Evolutionary conservation across 2,329 filamentous ascomycete genomes (phyloP).

Genomic region (Ascochyta pisi): DNA sequence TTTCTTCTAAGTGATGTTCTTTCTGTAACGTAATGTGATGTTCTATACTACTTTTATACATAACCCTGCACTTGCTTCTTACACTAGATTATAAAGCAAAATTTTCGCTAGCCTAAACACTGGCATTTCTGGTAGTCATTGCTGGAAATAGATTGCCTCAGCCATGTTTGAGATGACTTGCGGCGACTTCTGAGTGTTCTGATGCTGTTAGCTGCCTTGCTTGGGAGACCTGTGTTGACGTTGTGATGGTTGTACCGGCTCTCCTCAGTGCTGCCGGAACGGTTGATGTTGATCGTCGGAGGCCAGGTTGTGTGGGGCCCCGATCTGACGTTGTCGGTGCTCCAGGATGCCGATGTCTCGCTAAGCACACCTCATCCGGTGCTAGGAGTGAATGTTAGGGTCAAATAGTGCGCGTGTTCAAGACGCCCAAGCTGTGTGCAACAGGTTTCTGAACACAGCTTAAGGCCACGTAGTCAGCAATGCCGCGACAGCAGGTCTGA

Average conservation of each 20-base stretch:
- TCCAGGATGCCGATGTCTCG: slow-evolving; percentile 4
- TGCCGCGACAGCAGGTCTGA: background rate
- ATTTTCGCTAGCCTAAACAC: too few species aligned
- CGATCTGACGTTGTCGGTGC: slow-evolving; percentile 12
- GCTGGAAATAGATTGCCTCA: slow-evolving; percentile 14
- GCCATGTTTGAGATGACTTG: slow-evolving; percentile 14
- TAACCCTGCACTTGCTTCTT: too few species aligned
- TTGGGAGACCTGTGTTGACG: slow-evolving; percentile 13
- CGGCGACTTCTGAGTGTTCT: background rate
- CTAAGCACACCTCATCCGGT: slow-evolving; percentile 1
- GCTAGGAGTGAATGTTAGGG: slow-evolving; percentile 2
- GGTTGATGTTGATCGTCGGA: slow-evolving; percentile 17
- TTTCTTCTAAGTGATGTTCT: too few species aligned
- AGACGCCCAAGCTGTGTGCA: background rate
- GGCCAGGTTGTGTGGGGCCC: slow-evolving; percentile 6
- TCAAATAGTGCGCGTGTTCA: slow-evolving; percentile 1
- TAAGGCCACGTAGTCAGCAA: slow-evolving; percentile 4
- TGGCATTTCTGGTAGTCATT: background rate
- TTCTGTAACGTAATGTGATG: too few species aligned
- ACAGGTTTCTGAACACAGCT: slow-evolving; percentile 5
- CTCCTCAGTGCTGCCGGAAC: slow-evolving; percentile 17
- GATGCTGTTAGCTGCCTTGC: slow-evolving; percentile 8
- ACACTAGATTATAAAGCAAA: too few species aligned
- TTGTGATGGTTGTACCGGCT: slow-evolving; percentile 15
- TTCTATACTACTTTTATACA: too few species aligned